Evolutionary conservation across 805 yeast species (phyloP).

Genomic region (Candida vartiovaarae): DNA sequence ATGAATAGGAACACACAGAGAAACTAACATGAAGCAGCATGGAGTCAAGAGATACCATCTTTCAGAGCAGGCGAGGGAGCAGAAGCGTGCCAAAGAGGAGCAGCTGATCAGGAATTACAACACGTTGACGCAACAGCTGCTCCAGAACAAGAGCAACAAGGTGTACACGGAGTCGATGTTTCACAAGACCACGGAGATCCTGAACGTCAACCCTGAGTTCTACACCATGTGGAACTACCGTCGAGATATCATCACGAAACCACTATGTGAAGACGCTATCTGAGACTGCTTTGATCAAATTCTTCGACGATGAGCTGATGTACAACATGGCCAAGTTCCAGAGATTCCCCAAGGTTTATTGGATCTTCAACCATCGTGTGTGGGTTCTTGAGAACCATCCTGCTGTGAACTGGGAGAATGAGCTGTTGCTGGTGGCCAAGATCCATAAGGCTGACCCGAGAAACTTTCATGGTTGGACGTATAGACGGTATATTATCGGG

Average conservation of each 20-base stretch:
- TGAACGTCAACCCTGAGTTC: conserved; percentile 73
- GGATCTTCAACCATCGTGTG: conserved; percentile 92
- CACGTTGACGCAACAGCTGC: conserved; percentile 35
- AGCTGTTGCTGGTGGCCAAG: conserved; percentile 61
- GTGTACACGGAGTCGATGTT: conserved; percentile 35
- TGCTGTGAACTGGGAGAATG: conserved; percentile 58
- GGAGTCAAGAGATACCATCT: conserved; percentile 57
- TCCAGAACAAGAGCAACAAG: conserved; percentile 27
- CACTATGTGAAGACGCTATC: conserved; percentile 11
- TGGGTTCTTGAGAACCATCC: conserved; percentile 65
- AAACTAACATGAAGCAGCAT: conserved; percentile 38
- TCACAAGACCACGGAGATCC: conserved; percentile 46
- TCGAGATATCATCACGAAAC: conserved; percentile 50
- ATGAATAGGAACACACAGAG: no score
- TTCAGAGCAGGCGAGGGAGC: conserved; percentile 45
- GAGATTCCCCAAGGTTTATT: conserved; percentile 80
- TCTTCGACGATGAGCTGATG: conserved; percentile 49
- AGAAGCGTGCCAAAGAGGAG: conserved; percentile 52
- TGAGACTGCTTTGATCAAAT: conserved; percentile 20
- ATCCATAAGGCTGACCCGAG: conserved; percentile 69
- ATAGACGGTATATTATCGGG: conserved; percentile 64
- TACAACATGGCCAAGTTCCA: conserved; percentile 54
- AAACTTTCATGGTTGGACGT: conserved; percentile 95
- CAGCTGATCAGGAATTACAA: conserved; percentile 52
- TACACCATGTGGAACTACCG: conserved; percentile 89